Evolutionary conservation across 352 stramenopile species (phyloP), one percentile per base, ranked within the genome.

Genomic region (Pythium chondricola): DNA sequence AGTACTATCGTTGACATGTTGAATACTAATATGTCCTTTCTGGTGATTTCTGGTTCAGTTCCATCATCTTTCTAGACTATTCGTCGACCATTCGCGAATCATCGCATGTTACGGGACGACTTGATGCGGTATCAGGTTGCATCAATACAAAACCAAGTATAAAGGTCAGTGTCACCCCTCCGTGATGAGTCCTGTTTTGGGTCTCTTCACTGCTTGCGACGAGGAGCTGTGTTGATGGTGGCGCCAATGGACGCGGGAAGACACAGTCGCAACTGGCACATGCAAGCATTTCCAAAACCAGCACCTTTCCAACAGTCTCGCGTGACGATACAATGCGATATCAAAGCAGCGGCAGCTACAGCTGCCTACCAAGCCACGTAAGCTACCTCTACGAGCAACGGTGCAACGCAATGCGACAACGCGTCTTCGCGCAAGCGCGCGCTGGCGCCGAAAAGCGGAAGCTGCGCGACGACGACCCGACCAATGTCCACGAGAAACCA

Each of bases 401-500:
- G 41, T 60, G 64, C 35, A 37, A 26, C 18, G 58, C 63, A 1
- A 55, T 69, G 53, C 74, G 74, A 14, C 74, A 85, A 54, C 66
- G 66, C 57, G 57, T 46, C 43, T 76, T 88, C 33, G 70, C 70
- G 2, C 71, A 66, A 21, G 58, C 58, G 0, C 65, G 70, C 35
- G 58, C 48, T 17, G 32, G 43, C 25, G 30, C 60, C 24, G 48
- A 63, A 42, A 86, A 87, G 60, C 70, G 74, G 24, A 62, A 75
- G 44, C 22, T 40, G 6, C 63, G 53, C 43, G 60, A 63, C 4
- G 57, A 70, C 0, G 60, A 71, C 26, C 20, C 30, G 45, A 33
- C 26, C 45, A 9, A 40, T 1, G 11, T 30, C 6, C 10, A 5
- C 14, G 31, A 29, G 6, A 2, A 24, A 10, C 16, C n/a, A n/a